These are phyloP conservation scores for Apiotrichum gracile DNA, from an alignment of 1,284 basidiomycete species.

Conservation along the genomic window DNA sequence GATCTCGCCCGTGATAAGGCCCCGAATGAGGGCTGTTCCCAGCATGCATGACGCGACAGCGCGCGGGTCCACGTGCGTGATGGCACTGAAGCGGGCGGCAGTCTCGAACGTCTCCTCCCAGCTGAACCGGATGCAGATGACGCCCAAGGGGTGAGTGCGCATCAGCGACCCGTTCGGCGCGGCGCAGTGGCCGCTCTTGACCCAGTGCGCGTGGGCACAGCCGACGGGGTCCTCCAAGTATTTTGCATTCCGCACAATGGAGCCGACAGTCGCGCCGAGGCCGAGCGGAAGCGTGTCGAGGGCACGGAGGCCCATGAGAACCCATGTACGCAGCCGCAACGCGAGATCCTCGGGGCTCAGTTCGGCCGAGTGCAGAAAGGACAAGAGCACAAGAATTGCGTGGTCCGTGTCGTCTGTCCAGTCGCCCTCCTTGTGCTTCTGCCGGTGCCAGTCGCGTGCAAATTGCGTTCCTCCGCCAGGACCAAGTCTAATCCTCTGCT, in stretches of 20 bases:
- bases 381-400: slow-evolving; percentile 11
- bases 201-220: slow-evolving; percentile 3
- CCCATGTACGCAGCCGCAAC: slow-evolving; percentile 6
- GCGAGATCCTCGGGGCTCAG: slow-evolving; percentile 2
- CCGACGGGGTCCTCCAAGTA: slow-evolving; percentile 5
- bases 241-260: neutral
- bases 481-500: no score
- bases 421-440: slow-evolving; percentile 9
- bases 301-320: slow-evolving; percentile 10
- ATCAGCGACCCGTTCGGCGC: slow-evolving; percentile 14
- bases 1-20: slow-evolving; percentile 4
- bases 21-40: slow-evolving; percentile 10
- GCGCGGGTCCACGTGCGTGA: slow-evolving; percentile 16
- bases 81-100: slow-evolving; percentile 2
- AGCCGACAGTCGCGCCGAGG: slow-evolving; percentile 11
- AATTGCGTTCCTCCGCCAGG: slow-evolving; percentile 14
- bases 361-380: slow-evolving; percentile 7
- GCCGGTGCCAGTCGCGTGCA: slow-evolving; percentile 14
- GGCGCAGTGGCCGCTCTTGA: neutral
- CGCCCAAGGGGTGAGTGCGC: slow-evolving; percentile 15
- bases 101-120: slow-evolving; percentile 4
- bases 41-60: slow-evolving; percentile 12
- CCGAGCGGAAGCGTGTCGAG: slow-evolving; percentile 12
- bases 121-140: neutral
- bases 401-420: slow-evolving; percentile 22